Evolutionary conservation across 2,329 filamentous ascomycete genomes (phyloP), one percentile per base, ranked within the genome.

Genomic region (Parascedosporium putredinis): DNA sequence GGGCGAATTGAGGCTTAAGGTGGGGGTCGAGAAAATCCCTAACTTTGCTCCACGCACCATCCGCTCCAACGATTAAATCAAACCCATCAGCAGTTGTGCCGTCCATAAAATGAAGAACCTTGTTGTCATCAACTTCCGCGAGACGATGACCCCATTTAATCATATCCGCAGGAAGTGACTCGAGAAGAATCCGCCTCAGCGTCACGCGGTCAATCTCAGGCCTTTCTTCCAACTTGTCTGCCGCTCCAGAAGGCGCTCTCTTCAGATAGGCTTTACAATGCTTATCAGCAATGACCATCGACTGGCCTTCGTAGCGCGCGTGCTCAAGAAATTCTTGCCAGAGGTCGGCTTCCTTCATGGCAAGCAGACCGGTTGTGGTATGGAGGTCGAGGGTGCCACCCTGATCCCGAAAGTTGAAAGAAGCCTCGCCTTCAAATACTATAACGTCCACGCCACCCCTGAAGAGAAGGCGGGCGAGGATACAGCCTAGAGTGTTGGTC

Each of bases 341-440:
- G 5, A 80, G 60, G 0, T 67, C 68, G 3, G 74, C 73, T 50
- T 73, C 69, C 48, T 68, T 68, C 45, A 81, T 57, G 0, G 76
- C 76, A 3, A 65, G 62, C 27, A 79, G 68, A 1, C 77, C 76
- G 1, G 71, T 72, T 3, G 62, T 54, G 0, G 68, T 69, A 54
- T 81, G 76, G 7, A 81, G 60, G 55, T 80, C 76, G 2, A 81
- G 67, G 3, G 64, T 72, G 7, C 76, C 76, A 27, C 76, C 76
- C 56, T 78, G 72, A 5, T 61, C 66, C 38, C 72, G 66, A 49
- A 68, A 68, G 52, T 70, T 55, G n/a, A 67, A 65, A 3, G 66
- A 64, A 6, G 61, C 49, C 24, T 76, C 72, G 43, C 66, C 63
- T 60, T 79, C 72, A 55, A 72, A 81, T 23, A 81, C 61, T 5